Evolutionary conservation across 441 rosid genomes (phyloP).

Genomic region (Geranium incanum): DNA sequence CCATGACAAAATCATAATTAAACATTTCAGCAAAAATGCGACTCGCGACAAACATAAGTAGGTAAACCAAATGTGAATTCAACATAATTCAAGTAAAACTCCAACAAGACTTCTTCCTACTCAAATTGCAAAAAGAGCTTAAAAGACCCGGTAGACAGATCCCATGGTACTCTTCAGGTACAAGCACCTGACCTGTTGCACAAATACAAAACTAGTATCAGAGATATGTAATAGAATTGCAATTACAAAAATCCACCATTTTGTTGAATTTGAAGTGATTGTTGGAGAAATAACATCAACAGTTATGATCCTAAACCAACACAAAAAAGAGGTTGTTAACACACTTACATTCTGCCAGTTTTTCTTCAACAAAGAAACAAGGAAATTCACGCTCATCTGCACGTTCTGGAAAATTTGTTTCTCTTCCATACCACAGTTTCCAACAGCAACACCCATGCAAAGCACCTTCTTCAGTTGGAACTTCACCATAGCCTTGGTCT

Average conservation of each 20-base stretch:
- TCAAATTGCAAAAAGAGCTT: neutral
- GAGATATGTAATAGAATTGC: neutral
- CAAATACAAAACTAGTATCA: neutral
- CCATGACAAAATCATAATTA: neutral
- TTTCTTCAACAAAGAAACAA: constrained; percentile 9
- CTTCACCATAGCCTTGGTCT: constrained; percentile 2
- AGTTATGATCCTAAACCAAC: too few species aligned
- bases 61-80: neutral
- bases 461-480: neutral
- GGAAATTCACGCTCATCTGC: constrained; percentile 1
- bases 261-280: too few species aligned
- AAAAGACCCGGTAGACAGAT: neutral
- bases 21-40: neutral
- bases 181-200: neutral
- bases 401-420: neutral
- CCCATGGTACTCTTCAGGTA: neutral
- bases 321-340: neutral
- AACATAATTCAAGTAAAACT: neutral
- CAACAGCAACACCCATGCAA: neutral
- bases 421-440: neutral
- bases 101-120: neutral
- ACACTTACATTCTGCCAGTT: constrained; percentile 10
- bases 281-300: too few species aligned
- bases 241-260: too few species aligned
- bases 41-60: neutral